Conservation (phyloP, 2,329 filamentous ascomycete species). For the Monosporascus sp. region DNA sequence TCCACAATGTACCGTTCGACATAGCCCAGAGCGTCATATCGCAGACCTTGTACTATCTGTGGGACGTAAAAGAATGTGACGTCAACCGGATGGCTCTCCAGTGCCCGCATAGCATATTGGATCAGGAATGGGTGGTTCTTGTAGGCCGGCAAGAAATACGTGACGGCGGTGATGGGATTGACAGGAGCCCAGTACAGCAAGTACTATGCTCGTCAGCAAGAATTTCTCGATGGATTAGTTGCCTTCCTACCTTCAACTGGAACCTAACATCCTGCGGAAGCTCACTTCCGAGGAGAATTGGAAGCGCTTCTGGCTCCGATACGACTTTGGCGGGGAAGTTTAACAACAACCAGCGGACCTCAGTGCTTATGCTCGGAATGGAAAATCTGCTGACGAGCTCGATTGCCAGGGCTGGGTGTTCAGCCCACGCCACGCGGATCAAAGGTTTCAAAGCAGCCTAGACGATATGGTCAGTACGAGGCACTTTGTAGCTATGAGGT, state of each 20-base stretch:
- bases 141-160: constrained; percentile 87
- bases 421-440: constrained; percentile 78
- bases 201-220: constrained; percentile 52
- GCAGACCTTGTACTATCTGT: constrained; percentile 91
- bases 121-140: constrained; percentile 87
- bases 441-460: constrained; percentile 57
- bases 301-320: constrained; percentile 73
- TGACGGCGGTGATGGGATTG: constrained; percentile 88
- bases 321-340: constrained; percentile 81
- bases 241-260: constrained; percentile 67
- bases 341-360: constrained; percentile 74
- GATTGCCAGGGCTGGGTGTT: constrained; percentile 81
- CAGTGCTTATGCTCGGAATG: constrained; percentile 63
- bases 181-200: constrained; percentile 89
- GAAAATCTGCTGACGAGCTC: constrained; percentile 77
- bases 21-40: constrained; percentile 90
- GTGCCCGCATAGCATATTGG: constrained; percentile 91
- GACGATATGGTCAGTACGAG: constrained; percentile 10
- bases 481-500: background rate
- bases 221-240: background rate
- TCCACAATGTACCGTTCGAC: constrained; percentile 95
- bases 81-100: constrained; percentile 93
- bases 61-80: constrained; percentile 99
- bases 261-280: constrained; percentile 74
- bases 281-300: constrained; percentile 71